phyloP scores from a whole-genome alignment of 371 early-diverging fungal species.

The Mortierella sp. region DNA sequence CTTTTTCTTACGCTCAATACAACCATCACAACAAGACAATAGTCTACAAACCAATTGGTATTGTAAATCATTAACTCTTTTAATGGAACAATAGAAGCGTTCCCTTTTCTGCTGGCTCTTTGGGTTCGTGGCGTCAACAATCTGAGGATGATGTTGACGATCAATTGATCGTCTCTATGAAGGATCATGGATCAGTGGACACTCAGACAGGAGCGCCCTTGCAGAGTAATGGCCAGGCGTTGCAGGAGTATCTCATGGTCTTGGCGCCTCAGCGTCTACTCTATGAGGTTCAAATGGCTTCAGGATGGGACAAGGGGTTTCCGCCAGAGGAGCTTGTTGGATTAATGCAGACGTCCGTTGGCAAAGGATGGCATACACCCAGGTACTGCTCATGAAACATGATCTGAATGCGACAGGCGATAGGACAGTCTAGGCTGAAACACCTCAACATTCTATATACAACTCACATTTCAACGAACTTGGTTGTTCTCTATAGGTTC shows the following conservation, averaged over 20 bases:
- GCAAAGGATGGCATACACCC: slow-evolving; percentile 73
- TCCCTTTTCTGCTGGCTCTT: slow-evolving; percentile 36
- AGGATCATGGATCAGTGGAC: slow-evolving; percentile 23
- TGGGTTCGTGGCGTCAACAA: slow-evolving; percentile 37
- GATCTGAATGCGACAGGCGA: background rate
- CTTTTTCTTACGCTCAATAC: too few relatives aligned
- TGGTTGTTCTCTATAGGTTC: slow-evolving; percentile 62
- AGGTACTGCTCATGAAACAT: slow-evolving; percentile 44
- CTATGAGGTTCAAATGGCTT: slow-evolving; percentile 62
- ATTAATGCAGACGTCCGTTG: slow-evolving; percentile 56
- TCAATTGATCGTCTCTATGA: slow-evolving; percentile 37
- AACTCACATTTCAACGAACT: background rate
- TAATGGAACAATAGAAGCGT: slow-evolving; percentile 21
- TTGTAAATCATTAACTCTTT: background rate
- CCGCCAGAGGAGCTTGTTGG: slow-evolving; percentile 63
- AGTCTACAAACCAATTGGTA: background rate
- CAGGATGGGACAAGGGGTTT: slow-evolving; percentile 66
- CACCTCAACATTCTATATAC: background rate
- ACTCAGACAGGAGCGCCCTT: slow-evolving; percentile 25
- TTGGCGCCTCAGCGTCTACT: slow-evolving; percentile 56
- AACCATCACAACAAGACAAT: too few relatives aligned
- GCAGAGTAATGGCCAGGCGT: slow-evolving; percentile 40
- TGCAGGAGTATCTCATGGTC: slow-evolving; percentile 55
- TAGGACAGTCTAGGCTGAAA: background rate
- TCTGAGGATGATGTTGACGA: slow-evolving; percentile 39